These are phyloP conservation scores for Penicillium sp. DNA, from an alignment of 2,329 filamentous ascomycete genomes.

Conservation along the genomic window DNA sequence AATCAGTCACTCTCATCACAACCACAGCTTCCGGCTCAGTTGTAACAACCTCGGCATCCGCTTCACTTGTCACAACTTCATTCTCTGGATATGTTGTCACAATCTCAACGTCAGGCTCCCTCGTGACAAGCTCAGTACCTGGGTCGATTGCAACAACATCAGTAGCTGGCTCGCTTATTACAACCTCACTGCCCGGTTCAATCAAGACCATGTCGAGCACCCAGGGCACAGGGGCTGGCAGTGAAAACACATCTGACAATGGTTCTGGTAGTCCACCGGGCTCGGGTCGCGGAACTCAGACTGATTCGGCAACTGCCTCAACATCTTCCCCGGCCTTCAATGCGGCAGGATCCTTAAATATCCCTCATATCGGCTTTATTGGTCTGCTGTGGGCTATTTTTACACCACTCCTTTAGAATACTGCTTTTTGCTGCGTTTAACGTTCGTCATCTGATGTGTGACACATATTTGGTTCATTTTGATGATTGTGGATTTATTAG, in stretches of 20 bases:
- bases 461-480: background rate
- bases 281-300: background rate
- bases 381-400: conserved; percentile 3
- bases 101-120: background rate
- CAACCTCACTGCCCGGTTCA: background rate
- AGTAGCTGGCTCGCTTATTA: background rate
- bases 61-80: background rate
- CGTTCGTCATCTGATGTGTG: background rate
- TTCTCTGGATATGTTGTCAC: background rate
- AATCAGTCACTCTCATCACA: background rate
- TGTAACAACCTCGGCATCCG: background rate
- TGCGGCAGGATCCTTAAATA: background rate
- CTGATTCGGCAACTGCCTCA: background rate
- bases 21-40: background rate
- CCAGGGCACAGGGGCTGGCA: background rate
- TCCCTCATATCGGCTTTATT: conserved; percentile 1
- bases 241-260: background rate
- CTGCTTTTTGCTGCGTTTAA: background rate
- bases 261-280: background rate
- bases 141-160: background rate
- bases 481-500: background rate
- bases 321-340: background rate
- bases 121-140: background rate
- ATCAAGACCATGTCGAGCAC: background rate
- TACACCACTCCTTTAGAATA: conserved; percentile 1